phyloP scores from a whole-genome alignment of 306 rosid genomes.

The Pterocarpus santalinus region DNA sequence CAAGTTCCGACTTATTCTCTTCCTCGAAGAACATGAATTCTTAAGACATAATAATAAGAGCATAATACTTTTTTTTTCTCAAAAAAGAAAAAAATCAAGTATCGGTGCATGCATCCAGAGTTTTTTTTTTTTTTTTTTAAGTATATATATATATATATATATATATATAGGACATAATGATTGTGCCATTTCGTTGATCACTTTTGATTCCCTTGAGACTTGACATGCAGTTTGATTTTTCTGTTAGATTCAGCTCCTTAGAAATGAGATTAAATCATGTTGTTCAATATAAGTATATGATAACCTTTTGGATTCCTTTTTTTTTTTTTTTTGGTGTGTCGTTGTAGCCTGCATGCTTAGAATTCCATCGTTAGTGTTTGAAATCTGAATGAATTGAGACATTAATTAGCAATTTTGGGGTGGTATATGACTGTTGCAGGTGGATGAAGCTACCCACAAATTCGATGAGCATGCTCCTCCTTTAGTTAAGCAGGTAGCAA shows the following conservation, averaged over 20 bases:
- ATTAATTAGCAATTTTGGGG: background rate
- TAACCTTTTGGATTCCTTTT: background rate
- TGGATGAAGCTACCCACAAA: constrained; percentile 63
- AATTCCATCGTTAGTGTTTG: background rate
- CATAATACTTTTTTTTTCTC: too few relatives aligned
- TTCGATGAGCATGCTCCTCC: constrained; percentile 72
- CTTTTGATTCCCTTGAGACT: background rate
- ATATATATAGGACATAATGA: too few relatives aligned
- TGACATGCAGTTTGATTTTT: constrained; percentile 16
- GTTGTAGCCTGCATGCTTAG: background rate
- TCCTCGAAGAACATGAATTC: too few relatives aligned
- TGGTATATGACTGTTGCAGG: constrained; percentile 53
- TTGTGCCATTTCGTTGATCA: background rate
- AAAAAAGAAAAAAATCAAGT: background rate
- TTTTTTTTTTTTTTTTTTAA: background rate
- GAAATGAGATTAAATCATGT: background rate
- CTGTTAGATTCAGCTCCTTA: background rate
- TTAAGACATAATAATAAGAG: too few relatives aligned
- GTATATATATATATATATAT: too few relatives aligned
- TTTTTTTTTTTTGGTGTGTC: too few relatives aligned
- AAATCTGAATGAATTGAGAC: background rate
- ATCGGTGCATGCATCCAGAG: constrained; percentile 39
- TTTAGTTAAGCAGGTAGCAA: constrained; percentile 60
- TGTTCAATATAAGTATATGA: background rate
- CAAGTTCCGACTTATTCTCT: too few relatives aligned